phyloP scores from a whole-genome alignment of 208 protist genomes.

The Trypanosomatidae sp. region DNA sequence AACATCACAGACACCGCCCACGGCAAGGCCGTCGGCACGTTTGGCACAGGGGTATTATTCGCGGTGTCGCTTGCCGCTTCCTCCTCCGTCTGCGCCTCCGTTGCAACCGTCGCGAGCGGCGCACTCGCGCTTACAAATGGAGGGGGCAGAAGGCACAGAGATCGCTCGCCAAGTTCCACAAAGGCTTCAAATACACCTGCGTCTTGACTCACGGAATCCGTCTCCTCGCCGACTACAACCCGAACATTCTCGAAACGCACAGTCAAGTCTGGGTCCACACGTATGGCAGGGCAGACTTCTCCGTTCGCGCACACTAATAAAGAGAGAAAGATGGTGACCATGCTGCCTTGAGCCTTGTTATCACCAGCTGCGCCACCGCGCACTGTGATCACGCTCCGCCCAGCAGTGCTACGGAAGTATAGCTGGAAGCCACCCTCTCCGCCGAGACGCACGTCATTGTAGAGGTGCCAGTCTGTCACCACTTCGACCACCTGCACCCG shows the following conservation, averaged over 20 bases:
- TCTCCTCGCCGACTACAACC: constrained; percentile 6
- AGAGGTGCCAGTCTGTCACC: constrained; percentile 17
- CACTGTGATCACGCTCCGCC: constrained; percentile 28
- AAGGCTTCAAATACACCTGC: neutral
- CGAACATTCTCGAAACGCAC: constrained; percentile 26
- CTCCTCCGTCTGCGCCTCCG: neutral
- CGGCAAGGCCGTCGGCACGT: neutral
- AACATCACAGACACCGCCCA: neutral
- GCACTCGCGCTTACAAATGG: neutral
- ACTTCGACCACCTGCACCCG: constrained; percentile 20
- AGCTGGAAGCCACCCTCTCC: constrained; percentile 19
- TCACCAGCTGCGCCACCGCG: constrained; percentile 7
- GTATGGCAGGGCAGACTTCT: constrained; percentile 18
- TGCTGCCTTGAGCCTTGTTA: neutral
- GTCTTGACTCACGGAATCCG: neutral
- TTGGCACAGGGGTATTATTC: no score
- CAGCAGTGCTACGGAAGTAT: constrained; percentile 15
- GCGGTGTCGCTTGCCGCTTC: neutral
- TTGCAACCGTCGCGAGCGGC: neutral
- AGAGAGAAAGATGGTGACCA: constrained; percentile 5
- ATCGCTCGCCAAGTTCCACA: constrained; percentile 22
- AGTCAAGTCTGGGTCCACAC: constrained; percentile 24
- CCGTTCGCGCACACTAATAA: constrained; percentile 19
- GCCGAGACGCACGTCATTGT: constrained; percentile 20
- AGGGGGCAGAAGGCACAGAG: constrained; percentile 25